phyloP scores from a whole-genome alignment of 805 yeast genomes.

The Scheffersomyces stipitis region DNA sequence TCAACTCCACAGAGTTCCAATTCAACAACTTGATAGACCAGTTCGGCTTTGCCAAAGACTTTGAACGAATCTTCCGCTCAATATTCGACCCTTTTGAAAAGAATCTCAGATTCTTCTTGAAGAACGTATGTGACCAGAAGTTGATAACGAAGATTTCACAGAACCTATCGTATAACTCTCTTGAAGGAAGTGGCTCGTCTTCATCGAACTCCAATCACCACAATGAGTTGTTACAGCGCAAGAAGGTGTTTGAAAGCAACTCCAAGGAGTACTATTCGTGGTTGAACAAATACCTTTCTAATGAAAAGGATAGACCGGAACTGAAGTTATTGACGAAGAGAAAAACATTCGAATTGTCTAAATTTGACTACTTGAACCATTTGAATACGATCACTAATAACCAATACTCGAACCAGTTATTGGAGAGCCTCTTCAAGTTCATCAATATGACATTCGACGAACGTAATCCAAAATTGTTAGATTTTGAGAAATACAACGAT shows the following conservation, averaged over 20 bases:
- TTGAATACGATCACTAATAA: conserved; percentile 37
- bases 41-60: conserved; percentile 24
- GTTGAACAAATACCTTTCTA: conserved; percentile 43
- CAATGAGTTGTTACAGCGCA: conserved; percentile 23
- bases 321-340: conserved; percentile 36
- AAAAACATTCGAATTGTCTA: conserved; percentile 41
- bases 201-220: conserved; percentile 2
- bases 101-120: conserved; percentile 26
- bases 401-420: conserved; percentile 38
- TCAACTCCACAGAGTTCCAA: conserved; percentile 20
- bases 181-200: conserved; percentile 9
- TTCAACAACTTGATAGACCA: conserved; percentile 22
- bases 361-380: conserved; percentile 47
- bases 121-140: conserved; percentile 27
- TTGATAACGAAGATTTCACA: conserved; percentile 27
- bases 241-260: conserved; percentile 36
- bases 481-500: conserved; percentile 15
- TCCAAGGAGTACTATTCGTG: conserved; percentile 45
- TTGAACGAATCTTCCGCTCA: conserved; percentile 20
- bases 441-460: conserved; percentile 17
- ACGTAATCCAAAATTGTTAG: conserved; percentile 10
- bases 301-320: conserved; percentile 44
- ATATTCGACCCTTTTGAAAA: conserved; percentile 35
- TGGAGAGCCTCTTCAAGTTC: conserved; percentile 38
- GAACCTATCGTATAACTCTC: conserved; percentile 9